A percentile compares a stretch with the other conserved stretches of the same genome.
Conservation (phyloP, 169 alveolate species). For the Eimeria tenella region DNA sequence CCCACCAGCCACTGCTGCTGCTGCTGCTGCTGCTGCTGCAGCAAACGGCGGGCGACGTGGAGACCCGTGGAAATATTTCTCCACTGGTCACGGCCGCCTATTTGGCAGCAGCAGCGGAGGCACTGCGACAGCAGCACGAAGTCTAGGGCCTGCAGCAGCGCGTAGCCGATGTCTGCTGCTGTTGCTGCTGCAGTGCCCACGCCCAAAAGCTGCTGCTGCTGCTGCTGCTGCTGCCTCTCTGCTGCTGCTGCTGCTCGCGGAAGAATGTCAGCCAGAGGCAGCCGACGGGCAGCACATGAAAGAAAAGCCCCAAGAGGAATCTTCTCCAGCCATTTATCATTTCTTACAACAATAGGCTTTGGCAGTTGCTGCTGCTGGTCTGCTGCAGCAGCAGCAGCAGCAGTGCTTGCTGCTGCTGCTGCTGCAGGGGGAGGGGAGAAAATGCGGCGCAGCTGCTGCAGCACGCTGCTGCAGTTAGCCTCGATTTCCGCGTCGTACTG, state of each 20-base stretch:
- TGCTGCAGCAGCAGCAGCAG: neutral
- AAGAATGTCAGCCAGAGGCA: neutral
- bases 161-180: conserved; percentile 81
- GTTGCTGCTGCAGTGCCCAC: neutral
- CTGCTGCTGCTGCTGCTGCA: conserved; percentile 47
- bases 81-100: conserved; percentile 92
- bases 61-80: conserved; percentile 90
- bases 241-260: conserved; percentile 40
- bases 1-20: conserved; percentile 70
- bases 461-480: neutral
- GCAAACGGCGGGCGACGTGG: conserved; percentile 80
- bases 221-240: neutral
- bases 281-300: neutral
- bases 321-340: neutral
- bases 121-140: conserved; percentile 83
- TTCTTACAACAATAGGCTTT: neutral
- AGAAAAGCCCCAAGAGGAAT: neutral
- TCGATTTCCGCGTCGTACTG: neutral
- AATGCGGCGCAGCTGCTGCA: conserved; percentile 3
- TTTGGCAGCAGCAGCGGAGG: conserved; percentile 84
- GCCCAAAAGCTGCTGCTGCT: conserved; percentile 45
- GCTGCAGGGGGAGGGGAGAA: neutral
- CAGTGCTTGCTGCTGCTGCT: too few species aligned
- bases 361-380: neutral
- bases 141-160: conserved; percentile 89